Percentiles rank a stretch among this genome's conserved stretches.
Conservation (phyloP, 2,329 filamentous ascomycete species). For the Colletotrichum sp. region DNA sequence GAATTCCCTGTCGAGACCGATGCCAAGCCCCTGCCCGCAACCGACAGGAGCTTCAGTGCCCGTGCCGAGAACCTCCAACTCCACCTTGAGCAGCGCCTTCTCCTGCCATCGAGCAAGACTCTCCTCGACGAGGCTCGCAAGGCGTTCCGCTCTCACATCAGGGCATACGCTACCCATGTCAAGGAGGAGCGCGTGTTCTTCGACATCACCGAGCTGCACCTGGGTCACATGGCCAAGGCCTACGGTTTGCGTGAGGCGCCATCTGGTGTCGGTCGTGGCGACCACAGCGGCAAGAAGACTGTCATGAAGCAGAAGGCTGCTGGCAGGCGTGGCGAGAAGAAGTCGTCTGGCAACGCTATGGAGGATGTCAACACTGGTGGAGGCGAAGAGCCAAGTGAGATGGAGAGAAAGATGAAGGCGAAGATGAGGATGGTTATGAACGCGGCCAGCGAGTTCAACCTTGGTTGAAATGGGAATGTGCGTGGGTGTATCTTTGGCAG, state of each 20-base stretch:
- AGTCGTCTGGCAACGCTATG: slow-evolving; percentile 26
- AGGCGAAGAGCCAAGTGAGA: slow-evolving; percentile 44
- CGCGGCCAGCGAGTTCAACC: slow-evolving; percentile 69
- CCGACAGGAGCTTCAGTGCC: slow-evolving; percentile 46
- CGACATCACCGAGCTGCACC: slow-evolving; percentile 87
- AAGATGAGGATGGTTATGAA: slow-evolving; percentile 63
- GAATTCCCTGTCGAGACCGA: slow-evolving; percentile 75
- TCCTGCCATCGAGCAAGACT: slow-evolving; percentile 48
- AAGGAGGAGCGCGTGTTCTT: slow-evolving; percentile 85
- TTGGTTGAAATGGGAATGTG: slow-evolving; percentile 49
- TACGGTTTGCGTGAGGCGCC: slow-evolving; percentile 91
- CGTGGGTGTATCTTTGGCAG: not conserved
- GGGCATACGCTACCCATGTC: slow-evolving; percentile 94
- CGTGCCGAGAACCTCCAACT: slow-evolving; percentile 62
- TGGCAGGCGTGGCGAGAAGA: slow-evolving; percentile 15
- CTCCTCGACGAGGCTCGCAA: slow-evolving; percentile 81
- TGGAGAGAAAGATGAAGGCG: slow-evolving; percentile 68
- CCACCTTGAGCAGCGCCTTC: slow-evolving; percentile 63
- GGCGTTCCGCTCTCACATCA: slow-evolving; percentile 89
- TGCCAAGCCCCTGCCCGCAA: slow-evolving; percentile 41
- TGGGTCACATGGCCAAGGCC: slow-evolving; percentile 92
- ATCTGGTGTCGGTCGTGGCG: slow-evolving; percentile 72
- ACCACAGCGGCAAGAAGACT: slow-evolving; percentile 49
- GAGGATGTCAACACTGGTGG: slow-evolving; percentile 27
- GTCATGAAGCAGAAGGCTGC: slow-evolving; percentile 34